Conservation (phyloP, 805 yeast species). For the Henningerozyma blattae region DNA sequence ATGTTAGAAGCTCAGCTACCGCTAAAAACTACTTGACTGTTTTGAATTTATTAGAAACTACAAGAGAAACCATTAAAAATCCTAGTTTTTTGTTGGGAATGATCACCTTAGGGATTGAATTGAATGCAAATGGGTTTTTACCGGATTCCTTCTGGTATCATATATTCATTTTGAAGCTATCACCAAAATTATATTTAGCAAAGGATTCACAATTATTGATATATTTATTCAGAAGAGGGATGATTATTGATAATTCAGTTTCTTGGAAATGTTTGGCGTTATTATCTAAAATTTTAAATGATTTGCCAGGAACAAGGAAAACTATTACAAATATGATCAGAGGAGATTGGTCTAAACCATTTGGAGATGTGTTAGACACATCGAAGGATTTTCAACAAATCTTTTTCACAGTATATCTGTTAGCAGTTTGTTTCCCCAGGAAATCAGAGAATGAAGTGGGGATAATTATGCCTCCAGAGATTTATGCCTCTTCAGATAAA, state of each 20-base stretch:
- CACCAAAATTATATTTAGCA: neutral
- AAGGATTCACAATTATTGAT: constrained; percentile 1
- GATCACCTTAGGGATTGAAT: neutral
- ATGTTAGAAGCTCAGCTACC: no score
- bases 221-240: constrained; percentile 7
- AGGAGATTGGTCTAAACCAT: constrained; percentile 3
- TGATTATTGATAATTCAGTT: constrained; percentile 4
- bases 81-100: neutral
- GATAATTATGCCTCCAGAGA: constrained; percentile 6
- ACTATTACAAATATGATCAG: constrained; percentile 5
- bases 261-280: constrained; percentile 14
- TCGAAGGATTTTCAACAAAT: constrained; percentile 12
- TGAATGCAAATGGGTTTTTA: neutral
- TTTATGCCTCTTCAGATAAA: constrained; percentile 10
- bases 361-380: constrained; percentile 10
- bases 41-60: no score
- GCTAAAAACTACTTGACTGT: no score
- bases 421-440: constrained; percentile 12
- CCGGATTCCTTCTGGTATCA: neutral
- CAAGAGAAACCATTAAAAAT: neutral
- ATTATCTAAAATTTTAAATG: constrained; percentile 5
- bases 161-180: neutral
- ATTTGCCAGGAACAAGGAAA: constrained; percentile 6
- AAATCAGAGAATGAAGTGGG: constrained; percentile 5
- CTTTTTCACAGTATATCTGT: constrained; percentile 8